Evolutionary conservation across 1,284 basidiomycete species (phyloP).

Genomic region (Austropuccinia psidii): DNA sequence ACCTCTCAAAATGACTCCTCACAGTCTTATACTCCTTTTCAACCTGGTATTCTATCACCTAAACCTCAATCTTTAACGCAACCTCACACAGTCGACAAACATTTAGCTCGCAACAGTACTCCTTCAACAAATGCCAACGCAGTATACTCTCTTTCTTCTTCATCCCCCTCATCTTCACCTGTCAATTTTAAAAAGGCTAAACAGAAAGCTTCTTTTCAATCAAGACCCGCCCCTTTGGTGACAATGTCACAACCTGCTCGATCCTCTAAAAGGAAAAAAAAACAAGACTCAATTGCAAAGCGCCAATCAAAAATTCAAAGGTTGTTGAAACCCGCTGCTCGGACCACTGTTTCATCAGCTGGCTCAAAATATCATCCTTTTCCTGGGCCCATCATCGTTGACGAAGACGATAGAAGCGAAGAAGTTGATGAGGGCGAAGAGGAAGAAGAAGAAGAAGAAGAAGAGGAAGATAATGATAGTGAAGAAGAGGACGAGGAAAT

Average conservation of each 20-base stretch:
- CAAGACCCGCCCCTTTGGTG: too few species aligned
- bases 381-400: too few species aligned
- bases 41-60: not conserved
- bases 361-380: not conserved
- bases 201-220: too few species aligned
- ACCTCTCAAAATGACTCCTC: not conserved
- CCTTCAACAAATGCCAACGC: not conserved
- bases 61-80: not conserved
- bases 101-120: not conserved
- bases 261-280: not conserved
- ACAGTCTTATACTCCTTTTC: not conserved
- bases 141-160: not conserved
- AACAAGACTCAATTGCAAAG: not conserved
- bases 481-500: constrained; percentile 7
- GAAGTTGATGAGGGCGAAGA: too few species aligned
- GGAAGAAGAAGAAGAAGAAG: not conserved
- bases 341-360: not conserved
- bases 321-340: not conserved
- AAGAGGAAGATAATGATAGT: not conserved
- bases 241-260: not conserved
- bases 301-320: not conserved
- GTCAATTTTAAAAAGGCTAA: too few species aligned
- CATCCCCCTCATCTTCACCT: not conserved
- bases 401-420: too few species aligned
- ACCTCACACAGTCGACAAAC: not conserved